These are phyloP conservation scores for Cercophora sp. DNA, from an alignment of 495 filamentous ascomycete species.

Conservation along the genomic window DNA sequence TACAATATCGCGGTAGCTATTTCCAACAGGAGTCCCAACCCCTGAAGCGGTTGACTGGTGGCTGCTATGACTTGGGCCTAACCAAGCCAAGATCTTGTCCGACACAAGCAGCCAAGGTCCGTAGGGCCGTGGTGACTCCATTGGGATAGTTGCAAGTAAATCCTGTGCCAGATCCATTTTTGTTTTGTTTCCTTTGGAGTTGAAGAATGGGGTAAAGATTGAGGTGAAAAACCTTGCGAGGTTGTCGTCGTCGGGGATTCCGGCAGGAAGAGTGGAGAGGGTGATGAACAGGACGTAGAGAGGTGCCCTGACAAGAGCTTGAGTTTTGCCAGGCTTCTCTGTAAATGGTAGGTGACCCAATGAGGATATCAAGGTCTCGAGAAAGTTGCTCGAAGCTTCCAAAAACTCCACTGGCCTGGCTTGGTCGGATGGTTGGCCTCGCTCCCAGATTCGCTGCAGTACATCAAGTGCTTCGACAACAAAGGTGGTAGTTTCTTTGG, in stretches of 20 bases:
- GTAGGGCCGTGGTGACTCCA: slow-evolving; percentile 34
- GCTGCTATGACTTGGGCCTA: slow-evolving; percentile 32
- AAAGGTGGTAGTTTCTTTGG: slow-evolving; percentile 73
- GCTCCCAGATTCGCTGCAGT: slow-evolving; percentile 63
- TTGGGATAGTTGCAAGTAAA: slow-evolving; percentile 34
- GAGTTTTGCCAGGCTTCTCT: slow-evolving; percentile 56
- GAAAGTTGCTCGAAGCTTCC: slow-evolving; percentile 54
- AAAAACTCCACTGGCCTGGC: slow-evolving; percentile 47
- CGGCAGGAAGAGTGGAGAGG: slow-evolving; percentile 40
- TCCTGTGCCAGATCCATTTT: slow-evolving; percentile 41
- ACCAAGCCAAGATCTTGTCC: slow-evolving; percentile 23
- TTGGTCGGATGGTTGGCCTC: slow-evolving; percentile 22
- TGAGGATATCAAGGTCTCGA: slow-evolving; percentile 57
- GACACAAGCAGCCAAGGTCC: slow-evolving; percentile 42
- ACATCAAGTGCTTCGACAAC: slow-evolving; percentile 66
- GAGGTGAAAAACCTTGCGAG: slow-evolving; percentile 37
- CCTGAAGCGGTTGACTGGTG: slow-evolving; percentile 29
- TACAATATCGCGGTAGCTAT: slow-evolving; percentile 66
- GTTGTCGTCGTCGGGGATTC: slow-evolving; percentile 39
- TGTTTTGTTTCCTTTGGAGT: slow-evolving; percentile 37
- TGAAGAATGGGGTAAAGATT: slow-evolving; percentile 45
- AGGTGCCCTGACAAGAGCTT: slow-evolving; percentile 35
- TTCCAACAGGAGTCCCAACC: slow-evolving; percentile 36
- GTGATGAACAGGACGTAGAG: slow-evolving; percentile 49
- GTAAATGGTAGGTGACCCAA: slow-evolving; percentile 74